These are phyloP conservation scores for Saposhnikovia divaricata DNA, from an alignment of 129 eudicot genomes.

Conservation along the genomic window DNA sequence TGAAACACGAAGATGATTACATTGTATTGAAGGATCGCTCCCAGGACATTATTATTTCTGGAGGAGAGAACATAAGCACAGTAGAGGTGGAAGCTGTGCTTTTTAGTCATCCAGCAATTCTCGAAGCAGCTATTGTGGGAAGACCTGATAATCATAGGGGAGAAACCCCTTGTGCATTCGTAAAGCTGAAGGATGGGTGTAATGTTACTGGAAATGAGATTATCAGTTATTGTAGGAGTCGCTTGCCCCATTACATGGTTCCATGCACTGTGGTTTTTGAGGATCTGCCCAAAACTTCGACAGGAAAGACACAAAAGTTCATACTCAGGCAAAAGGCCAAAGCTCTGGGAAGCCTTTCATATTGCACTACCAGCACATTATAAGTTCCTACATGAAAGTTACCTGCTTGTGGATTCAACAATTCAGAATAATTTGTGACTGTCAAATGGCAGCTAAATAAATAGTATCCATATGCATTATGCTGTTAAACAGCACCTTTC, in stretches of 20 bases:
- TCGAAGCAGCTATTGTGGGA: constrained; percentile 48
- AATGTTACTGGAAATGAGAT: constrained; percentile 23
- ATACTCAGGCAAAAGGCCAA: constrained; percentile 37
- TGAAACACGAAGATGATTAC: constrained; percentile 42
- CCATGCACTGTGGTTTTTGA: constrained; percentile 40
- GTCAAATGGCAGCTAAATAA: constrained; percentile 2
- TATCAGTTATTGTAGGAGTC: constrained; percentile 28
- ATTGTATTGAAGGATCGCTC: constrained; percentile 46
- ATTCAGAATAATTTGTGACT: background rate
- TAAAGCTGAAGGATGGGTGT: constrained; percentile 36
- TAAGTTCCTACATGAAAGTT: background rate
- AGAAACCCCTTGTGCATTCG: constrained; percentile 44
- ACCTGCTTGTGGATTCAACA: background rate
- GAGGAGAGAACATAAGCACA: constrained; percentile 44
- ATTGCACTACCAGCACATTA: constrained; percentile 10
- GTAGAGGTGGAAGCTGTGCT: constrained; percentile 36
- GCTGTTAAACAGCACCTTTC: background rate
- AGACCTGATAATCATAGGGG: constrained; percentile 43
- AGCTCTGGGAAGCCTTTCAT: constrained; percentile 38
- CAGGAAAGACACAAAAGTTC: constrained; percentile 49
- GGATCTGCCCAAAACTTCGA: constrained; percentile 52
- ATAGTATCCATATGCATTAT: background rate
- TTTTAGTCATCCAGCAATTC: constrained; percentile 37
- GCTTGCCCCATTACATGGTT: constrained; percentile 36
- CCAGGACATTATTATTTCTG: constrained; percentile 32